Base-by-base conservation (phyloP, 1,139 yeast species). In the Pichia sp. region DNA sequence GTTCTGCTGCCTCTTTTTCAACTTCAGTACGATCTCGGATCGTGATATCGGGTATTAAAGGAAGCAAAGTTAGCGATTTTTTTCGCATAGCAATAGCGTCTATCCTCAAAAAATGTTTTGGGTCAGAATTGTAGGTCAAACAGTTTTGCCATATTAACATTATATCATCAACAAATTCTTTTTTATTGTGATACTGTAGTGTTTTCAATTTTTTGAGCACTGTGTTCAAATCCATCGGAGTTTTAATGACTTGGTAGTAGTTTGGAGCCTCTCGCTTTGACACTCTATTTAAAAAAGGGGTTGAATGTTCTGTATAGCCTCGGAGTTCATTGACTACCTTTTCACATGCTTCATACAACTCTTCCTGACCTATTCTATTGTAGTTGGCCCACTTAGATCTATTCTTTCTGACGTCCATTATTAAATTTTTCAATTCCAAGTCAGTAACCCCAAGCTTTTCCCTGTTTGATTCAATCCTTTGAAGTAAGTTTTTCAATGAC, bases 71-170 rank as follows among this genome's bases (percentile, higher is more conserved):
- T 42, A 78, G 60, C 0, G 97, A 79, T 57, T 84, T 85, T 61
- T 85, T 86, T 52, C 88, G 95, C 98, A 91, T 93, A 3, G 97
- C 96, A 39, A 84, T 64, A 0, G 98, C 98, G 64, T 91, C 97
- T 0, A 80, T 85, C 43, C 99, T 69, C 32, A 91, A 63, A 52
- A 84, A 89, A 61, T 93, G 97, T 47, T 81, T 83, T 2, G 98
- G 98, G 55, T 93, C 98, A 0, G 96, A 84, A 60, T 93, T 93
- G 59, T 86, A 93, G 0, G 89, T 77, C 47, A 93, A 66, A 60
- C 99, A 93, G 61, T 93, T 93, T 46, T 79, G 78, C 98, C 98
- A 93, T 28, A 93, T 93, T 42, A 93, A 69, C 89, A 84, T 84
- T 44, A 91, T 66, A 60, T 91, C 98, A 56, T 84, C 94, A 19